Evolutionary conservation across 345 rosid genomes (phyloP).

Genomic region (Eucalyptus shirleyi): DNA sequence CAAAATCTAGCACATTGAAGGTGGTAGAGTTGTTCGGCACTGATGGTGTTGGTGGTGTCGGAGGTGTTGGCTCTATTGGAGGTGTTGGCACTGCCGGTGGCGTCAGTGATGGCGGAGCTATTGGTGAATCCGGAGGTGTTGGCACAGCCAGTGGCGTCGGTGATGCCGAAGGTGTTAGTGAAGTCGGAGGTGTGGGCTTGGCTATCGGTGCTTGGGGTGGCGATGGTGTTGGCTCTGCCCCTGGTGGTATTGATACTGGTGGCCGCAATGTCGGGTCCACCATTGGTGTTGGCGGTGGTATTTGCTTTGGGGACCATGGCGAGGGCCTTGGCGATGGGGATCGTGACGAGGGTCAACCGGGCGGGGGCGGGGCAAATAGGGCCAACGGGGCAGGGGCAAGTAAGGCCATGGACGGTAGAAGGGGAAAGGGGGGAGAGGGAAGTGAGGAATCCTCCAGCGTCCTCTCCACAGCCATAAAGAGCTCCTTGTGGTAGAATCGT

Average conservation of each 20-base stretch:
- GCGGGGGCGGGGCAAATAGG: background rate
- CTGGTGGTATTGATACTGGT: background rate
- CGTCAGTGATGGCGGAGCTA: no score
- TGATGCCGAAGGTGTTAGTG: no score
- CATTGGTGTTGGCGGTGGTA: background rate
- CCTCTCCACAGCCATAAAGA: background rate
- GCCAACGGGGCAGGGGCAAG: background rate
- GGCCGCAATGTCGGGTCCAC: background rate
- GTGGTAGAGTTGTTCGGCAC: background rate
- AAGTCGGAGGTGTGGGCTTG: no score
- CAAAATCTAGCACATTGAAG: background rate
- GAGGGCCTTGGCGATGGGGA: background rate
- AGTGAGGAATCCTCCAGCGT: background rate
- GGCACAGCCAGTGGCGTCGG: no score
- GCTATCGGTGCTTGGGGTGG: no score
- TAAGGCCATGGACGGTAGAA: background rate
- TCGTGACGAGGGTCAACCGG: background rate
- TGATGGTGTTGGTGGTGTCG: no score
- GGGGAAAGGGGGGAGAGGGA: background rate
- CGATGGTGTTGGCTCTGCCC: background rate
- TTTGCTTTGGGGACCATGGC: background rate
- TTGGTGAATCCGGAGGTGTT: no score
- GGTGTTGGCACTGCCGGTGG: no score
- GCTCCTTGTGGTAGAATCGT: background rate
- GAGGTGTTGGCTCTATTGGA: no score